These are phyloP conservation scores for Phytophthora hibernalis DNA, from an alignment of 352 stramenopile species.

Conservation along the genomic window DNA sequence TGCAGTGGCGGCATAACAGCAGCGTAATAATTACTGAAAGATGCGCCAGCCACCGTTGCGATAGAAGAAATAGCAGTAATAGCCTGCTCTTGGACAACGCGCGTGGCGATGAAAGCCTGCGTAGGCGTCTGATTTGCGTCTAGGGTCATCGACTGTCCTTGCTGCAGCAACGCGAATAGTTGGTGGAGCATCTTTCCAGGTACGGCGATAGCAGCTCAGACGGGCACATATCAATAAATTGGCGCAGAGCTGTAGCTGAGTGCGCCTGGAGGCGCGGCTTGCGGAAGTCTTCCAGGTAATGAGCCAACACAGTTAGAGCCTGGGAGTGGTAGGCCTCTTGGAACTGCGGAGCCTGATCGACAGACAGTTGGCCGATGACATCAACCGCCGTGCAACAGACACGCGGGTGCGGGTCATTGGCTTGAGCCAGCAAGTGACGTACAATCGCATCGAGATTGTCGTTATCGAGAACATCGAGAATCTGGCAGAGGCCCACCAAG, in stretches of 20 bases:
- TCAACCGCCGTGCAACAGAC: conserved; percentile 88
- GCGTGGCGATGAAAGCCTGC: conserved; percentile 38
- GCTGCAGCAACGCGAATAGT: conserved; percentile 72
- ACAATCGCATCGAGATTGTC: conserved; percentile 77
- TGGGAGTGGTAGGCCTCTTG: conserved; percentile 79
- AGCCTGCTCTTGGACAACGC: conserved; percentile 80
- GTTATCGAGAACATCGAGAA: conserved; percentile 73
- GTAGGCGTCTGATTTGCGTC: conserved; percentile 22
- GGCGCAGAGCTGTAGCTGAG: conserved; percentile 72
- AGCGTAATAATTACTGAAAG: conserved; percentile 79
- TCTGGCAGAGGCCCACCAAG: conserved; percentile 84
- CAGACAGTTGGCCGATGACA: conserved; percentile 79
- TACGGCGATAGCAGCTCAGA: conserved; percentile 72
- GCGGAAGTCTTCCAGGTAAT: conserved; percentile 69
- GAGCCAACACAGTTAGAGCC: conserved; percentile 64
- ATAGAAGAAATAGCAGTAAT: conserved; percentile 86
- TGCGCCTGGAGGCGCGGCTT: conserved; percentile 79
- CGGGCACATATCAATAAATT: conserved; percentile 88
- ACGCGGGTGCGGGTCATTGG: conserved; percentile 72
- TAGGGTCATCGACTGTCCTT: conserved; percentile 26
- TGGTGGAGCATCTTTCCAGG: conserved; percentile 76
- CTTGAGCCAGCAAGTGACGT: conserved; percentile 69
- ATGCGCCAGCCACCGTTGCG: conserved; percentile 64
- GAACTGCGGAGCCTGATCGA: conserved; percentile 84
- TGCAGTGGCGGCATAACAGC: conserved; percentile 80